phyloP scores from a whole-genome alignment of 805 yeast genomes.

The Cyberlindnera xishuangbannaensis region DNA sequence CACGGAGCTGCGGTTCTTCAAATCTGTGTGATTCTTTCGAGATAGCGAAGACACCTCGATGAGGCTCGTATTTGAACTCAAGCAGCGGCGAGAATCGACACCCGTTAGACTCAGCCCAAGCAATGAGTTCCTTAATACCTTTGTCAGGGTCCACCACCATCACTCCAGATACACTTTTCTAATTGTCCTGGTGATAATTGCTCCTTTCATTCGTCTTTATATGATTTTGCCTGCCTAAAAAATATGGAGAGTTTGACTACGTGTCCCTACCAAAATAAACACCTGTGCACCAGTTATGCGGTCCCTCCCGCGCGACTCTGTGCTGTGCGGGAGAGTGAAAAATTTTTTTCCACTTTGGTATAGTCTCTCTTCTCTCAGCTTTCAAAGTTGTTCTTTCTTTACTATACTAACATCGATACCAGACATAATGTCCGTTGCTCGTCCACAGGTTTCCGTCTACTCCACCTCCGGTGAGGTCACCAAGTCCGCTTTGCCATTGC shows the following conservation, averaged over 20 bases:
- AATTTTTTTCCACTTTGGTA: slow-evolving; percentile 6
- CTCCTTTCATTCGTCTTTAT: no score
- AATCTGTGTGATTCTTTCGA: slow-evolving; percentile 16
- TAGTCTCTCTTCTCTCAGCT: no score
- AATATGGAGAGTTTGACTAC: background rate
- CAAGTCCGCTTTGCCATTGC: slow-evolving; percentile 80
- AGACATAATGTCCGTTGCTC: no score
- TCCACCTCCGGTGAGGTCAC: slow-evolving; percentile 84
- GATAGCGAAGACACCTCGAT: slow-evolving; percentile 34
- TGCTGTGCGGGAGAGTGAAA: slow-evolving; percentile 8
- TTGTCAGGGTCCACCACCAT: background rate
- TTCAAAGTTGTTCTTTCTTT: no score
- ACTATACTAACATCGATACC: slow-evolving; percentile 13
- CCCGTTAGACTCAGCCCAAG: slow-evolving; percentile 36
- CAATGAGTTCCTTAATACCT: slow-evolving; percentile 2
- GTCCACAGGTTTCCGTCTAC: slow-evolving; percentile 97
- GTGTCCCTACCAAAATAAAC: slow-evolving; percentile 3
- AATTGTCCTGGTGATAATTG: background rate
- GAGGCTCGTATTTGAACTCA: slow-evolving; percentile 27
- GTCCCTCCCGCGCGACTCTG: background rate
- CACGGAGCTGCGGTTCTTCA: slow-evolving; percentile 20
- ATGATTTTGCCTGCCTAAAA: no score
- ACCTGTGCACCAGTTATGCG: slow-evolving; percentile 4
- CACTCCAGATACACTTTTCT: no score
- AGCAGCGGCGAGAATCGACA: slow-evolving; percentile 28